Base-by-base conservation (phyloP, 2,329 filamentous ascomycete genomes). In the Cercospora citrullina region DNA sequence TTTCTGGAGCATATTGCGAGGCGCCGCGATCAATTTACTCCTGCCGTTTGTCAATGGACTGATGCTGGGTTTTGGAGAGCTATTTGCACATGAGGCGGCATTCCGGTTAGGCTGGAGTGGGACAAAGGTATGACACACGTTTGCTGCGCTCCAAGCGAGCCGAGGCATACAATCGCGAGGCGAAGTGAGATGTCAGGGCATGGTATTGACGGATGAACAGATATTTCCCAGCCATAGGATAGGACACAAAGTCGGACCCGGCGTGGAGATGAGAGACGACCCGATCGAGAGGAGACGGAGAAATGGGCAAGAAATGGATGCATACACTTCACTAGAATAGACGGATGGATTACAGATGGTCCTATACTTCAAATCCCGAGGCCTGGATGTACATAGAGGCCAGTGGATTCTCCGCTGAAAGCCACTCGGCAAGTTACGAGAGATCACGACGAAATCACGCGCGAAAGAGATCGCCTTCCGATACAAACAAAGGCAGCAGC, bases 21-120 rank as follows among this genome's bases (percentile, higher is more conserved):
- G 95, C 42, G 92, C 93, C 16, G 93, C 94, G 5, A 99, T 99
- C 81, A 99, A 99, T 79, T 84, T 99, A n/a, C 76, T 99, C 1
- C 82, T 99, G 21, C 95, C 95, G 0, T 99, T 99, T 76, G 88
- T 99, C 77, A 99, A 99, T 81, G 95, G 95, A 58, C 87, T 99
- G 84, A 99, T 99, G 95, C 82, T 99, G 76, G 95, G 95, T 2
- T 97, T 99, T 77, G 95, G 95, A 73, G 95, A 99, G 82, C 82
- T 99, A 62, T 94, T 99, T 80, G 95, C 95, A 64, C 95, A 99
- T 78, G 95, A 99, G 83, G 90, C 92, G 61, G 95, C 95, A 1
- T 99, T 94, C 78, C 85, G 94, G 76, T 83, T 98, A 74, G 95
- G 95, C 69, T 99, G 95, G 95, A 90, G 91, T 71, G 90, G 90